Percentiles rank a stretch among this genome's conserved stretches.
These are phyloP conservation scores for Croton laevigatus DNA, from an alignment of 441 rosid species.

Conservation along the genomic window DNA sequence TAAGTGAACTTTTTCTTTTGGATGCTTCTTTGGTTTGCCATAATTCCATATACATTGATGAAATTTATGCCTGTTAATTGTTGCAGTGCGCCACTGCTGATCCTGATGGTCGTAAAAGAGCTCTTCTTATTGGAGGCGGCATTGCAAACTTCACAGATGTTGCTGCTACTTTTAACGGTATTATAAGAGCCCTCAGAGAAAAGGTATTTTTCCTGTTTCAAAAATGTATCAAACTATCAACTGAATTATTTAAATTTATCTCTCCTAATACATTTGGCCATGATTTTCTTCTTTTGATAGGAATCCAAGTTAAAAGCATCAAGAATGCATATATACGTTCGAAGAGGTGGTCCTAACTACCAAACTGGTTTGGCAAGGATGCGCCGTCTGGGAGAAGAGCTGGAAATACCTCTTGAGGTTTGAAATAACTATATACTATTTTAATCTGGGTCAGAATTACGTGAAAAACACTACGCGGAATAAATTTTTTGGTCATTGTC, in stretches of 20 bases:
- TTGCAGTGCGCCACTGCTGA: conserved; percentile 80
- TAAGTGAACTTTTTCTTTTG: not conserved
- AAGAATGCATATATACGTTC: conserved; percentile 84
- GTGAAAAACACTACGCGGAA: not conserved
- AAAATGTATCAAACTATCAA: not conserved
- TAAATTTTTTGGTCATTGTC: not conserved
- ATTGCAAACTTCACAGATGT: conserved; percentile 94
- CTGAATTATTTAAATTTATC: conserved; percentile 11
- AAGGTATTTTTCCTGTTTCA: conserved; percentile 42
- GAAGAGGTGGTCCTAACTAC: conserved; percentile 94
- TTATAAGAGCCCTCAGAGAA: conserved; percentile 78
- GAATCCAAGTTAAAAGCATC: conserved; percentile 85
- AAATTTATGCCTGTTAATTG: not conserved
- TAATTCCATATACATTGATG: conserved; percentile 5
- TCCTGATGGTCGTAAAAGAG: conserved; percentile 87
- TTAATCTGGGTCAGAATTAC: not conserved
- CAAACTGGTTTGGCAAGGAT: conserved; percentile 84
- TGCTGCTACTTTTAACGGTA: conserved; percentile 88
- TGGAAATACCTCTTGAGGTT: conserved; percentile 87
- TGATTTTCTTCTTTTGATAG: conserved; percentile 28
- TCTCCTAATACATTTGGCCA: not conserved
- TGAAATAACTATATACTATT: not conserved
- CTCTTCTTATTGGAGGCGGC: conserved; percentile 89
- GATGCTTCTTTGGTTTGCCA: not conserved
- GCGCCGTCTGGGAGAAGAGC: conserved; percentile 76